phyloP scores from a whole-genome alignment of 202 grass and related monocot species.

The Panicum virgatum region DNA sequence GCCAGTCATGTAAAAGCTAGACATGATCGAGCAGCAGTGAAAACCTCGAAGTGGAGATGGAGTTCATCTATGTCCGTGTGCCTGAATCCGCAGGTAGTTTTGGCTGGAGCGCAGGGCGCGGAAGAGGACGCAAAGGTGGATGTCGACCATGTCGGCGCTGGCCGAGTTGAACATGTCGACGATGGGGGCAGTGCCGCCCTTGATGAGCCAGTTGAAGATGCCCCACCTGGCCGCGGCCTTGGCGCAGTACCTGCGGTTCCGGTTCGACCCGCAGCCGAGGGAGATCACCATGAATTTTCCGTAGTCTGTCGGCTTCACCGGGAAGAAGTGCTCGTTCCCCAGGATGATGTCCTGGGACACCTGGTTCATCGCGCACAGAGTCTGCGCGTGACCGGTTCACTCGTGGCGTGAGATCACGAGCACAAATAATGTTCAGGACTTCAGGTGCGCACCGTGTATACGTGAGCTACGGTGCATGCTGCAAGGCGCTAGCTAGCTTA shows the following conservation, averaged over 20 bases:
- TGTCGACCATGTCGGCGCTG: slow-evolving; percentile 76
- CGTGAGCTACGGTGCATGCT: no score
- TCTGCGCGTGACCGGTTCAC: slow-evolving; percentile 26
- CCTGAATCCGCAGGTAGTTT: slow-evolving; percentile 75
- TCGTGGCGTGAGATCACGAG: not conserved
- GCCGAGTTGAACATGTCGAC: slow-evolving; percentile 63
- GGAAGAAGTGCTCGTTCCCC: slow-evolving; percentile 35
- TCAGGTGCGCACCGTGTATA: no score
- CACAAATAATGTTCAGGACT: no score
- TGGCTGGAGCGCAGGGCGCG: slow-evolving; percentile 45
- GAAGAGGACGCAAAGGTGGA: slow-evolving; percentile 66
- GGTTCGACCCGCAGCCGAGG: slow-evolving; percentile 58
- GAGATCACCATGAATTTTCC: slow-evolving; percentile 71
- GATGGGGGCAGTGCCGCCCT: slow-evolving; percentile 45
- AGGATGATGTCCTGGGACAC: slow-evolving; percentile 55
- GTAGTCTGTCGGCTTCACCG: slow-evolving; percentile 57
- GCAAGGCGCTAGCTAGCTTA: slow-evolving; percentile 31
- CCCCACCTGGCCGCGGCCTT: slow-evolving; percentile 59
- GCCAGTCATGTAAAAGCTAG: not conserved
- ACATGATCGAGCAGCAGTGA: no score
- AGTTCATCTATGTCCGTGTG: not conserved
- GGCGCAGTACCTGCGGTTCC: slow-evolving; percentile 42
- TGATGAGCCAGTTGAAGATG: slow-evolving; percentile 61
- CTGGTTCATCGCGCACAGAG: slow-evolving; percentile 63
- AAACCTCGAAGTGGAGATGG: not conserved